These are phyloP conservation scores for Linaria vulgaris DNA, from an alignment of 257 asterid species.

Conservation along the genomic window DNA sequence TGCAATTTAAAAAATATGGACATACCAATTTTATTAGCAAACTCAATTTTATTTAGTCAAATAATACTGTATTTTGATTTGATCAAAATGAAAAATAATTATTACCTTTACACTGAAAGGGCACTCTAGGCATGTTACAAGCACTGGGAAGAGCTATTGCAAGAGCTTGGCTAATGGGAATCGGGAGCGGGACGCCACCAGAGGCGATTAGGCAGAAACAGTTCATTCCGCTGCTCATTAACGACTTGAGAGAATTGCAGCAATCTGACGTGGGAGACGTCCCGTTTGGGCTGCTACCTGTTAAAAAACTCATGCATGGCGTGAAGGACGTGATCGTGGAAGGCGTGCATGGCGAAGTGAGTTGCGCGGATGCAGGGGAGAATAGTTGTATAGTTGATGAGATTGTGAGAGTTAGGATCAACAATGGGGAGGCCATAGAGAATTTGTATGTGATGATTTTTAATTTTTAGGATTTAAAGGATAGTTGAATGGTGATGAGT, in stretches of 20 bases:
- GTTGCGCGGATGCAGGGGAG: slow-evolving; percentile 41
- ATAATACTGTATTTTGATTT: not conserved
- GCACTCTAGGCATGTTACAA: slow-evolving; percentile 65
- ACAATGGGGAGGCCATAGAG: slow-evolving; percentile 28
- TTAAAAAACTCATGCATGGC: slow-evolving; percentile 49
- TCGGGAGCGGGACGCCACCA: slow-evolving; percentile 52
- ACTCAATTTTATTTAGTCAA: not conserved
- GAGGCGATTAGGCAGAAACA: slow-evolving; percentile 64
- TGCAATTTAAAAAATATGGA: slow-evolving; percentile 8
- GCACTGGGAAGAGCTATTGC: slow-evolving; percentile 74
- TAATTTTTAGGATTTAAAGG: not conserved
- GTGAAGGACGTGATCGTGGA: slow-evolving; percentile 57
- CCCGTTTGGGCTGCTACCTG: slow-evolving; percentile 36
- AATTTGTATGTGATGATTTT: not conserved
- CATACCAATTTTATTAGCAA: not conserved
- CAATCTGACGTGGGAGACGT: slow-evolving; percentile 56
- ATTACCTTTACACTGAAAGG: slow-evolving; percentile 70
- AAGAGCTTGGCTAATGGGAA: slow-evolving; percentile 58
- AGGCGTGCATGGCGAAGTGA: slow-evolving; percentile 49
- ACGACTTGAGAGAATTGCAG: slow-evolving; percentile 64
- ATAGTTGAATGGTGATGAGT: slow-evolving; percentile 10
- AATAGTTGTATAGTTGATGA: slow-evolving; percentile 24
- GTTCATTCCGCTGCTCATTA: slow-evolving; percentile 62
- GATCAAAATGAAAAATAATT: not conserved
- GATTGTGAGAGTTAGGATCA: slow-evolving; percentile 28